Evolutionary conservation across 2,329 filamentous ascomycete genomes (phyloP).

Genomic region (Cercospora sp.): DNA sequence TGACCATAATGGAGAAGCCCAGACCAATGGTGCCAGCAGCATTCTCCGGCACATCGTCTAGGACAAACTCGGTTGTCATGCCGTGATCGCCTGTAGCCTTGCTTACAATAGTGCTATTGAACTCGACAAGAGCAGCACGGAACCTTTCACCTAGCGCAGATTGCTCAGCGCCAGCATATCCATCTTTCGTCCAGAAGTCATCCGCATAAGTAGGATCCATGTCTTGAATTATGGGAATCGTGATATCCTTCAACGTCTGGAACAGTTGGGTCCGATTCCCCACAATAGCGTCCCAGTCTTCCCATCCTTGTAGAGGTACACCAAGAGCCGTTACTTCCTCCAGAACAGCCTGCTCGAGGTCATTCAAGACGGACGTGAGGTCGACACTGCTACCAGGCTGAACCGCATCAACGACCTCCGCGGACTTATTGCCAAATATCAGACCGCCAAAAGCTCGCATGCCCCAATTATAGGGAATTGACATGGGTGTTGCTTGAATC

Average conservation of each 20-base stretch:
- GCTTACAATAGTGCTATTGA: background rate
- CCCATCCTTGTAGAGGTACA: background rate
- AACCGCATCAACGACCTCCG: background rate
- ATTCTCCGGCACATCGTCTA: background rate
- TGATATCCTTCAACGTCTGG: background rate
- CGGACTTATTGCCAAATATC: background rate
- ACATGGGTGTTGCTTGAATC: background rate
- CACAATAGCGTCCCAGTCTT: background rate
- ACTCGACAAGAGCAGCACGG: background rate
- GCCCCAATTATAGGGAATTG: background rate
- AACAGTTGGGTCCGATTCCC: background rate
- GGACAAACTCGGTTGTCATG: background rate
- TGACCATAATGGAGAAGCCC: background rate
- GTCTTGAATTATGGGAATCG: background rate
- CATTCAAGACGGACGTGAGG: background rate
- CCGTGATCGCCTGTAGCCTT: background rate
- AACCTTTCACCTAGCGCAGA: background rate
- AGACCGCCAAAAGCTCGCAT: background rate
- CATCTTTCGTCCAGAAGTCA: background rate
- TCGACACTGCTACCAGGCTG: background rate
- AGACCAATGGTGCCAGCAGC: background rate
- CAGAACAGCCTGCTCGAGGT: background rate
- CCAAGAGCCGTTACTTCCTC: background rate
- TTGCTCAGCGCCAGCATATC: background rate
- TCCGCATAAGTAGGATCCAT: background rate